Conservation (phyloP, 2,329 filamentous ascomycete genomes). For the Cryphonectria japonica region DNA sequence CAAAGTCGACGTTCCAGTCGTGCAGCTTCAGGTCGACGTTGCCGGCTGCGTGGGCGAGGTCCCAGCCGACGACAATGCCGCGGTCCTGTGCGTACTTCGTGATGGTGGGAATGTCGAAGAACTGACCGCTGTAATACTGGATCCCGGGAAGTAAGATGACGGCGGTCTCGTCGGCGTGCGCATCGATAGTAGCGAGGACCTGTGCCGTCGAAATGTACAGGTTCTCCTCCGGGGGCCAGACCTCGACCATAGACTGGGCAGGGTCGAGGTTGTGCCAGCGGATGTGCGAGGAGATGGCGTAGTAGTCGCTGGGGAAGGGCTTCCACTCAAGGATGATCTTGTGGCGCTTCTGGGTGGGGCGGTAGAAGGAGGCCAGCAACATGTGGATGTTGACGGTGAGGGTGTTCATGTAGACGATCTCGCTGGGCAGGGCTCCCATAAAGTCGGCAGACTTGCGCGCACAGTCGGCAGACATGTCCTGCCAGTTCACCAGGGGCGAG, state of each 20-base stretch:
- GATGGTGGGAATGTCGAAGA: slow-evolving; percentile 81
- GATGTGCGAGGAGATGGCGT: slow-evolving; percentile 83
- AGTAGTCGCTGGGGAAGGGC: slow-evolving; percentile 88
- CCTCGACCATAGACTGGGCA: slow-evolving; percentile 65
- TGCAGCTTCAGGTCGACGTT: slow-evolving; percentile 81
- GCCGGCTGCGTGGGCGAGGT: slow-evolving; percentile 83
- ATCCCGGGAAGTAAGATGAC: slow-evolving; percentile 83
- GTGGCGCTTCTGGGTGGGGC: slow-evolving; percentile 64
- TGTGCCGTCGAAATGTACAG: slow-evolving; percentile 71
- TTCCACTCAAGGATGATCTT: slow-evolving; percentile 91
- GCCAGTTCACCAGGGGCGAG: slow-evolving; percentile 71
- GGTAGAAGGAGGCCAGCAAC: slow-evolving; percentile 83
- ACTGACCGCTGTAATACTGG: slow-evolving; percentile 90
- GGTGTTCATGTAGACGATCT: slow-evolving; percentile 88
- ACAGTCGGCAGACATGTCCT: slow-evolving; percentile 78
- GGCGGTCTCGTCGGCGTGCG: slow-evolving; percentile 73
- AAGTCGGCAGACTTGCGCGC: slow-evolving; percentile 71
- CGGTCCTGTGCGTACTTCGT: slow-evolving; percentile 74
- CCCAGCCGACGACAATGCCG: slow-evolving; percentile 81
- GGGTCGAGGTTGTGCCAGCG: slow-evolving; percentile 70
- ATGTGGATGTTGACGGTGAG: slow-evolving; percentile 82
- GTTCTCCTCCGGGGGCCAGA: slow-evolving; percentile 30
- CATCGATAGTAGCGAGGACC: slow-evolving; percentile 74
- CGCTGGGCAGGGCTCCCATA: slow-evolving; percentile 71
- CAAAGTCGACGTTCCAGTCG: slow-evolving; percentile 91